Percentiles rank a stretch among this genome's conserved stretches.
These are phyloP conservation scores for Circinella umbellata DNA, from an alignment of 371 early-diverging fungal species.

Conservation along the genomic window DNA sequence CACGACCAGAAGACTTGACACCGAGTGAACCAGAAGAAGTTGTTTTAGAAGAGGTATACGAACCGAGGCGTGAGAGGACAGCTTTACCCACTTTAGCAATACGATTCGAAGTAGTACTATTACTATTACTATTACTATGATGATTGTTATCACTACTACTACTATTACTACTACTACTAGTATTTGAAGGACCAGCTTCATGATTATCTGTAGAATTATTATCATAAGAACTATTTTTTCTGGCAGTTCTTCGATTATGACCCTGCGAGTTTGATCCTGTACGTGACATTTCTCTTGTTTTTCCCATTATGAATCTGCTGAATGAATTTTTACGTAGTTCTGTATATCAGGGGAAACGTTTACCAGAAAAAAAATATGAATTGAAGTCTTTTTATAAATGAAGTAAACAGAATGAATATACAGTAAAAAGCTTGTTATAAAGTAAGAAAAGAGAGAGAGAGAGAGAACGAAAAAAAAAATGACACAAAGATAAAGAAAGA, in stretches of 20 bases:
- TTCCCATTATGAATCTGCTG: neutral
- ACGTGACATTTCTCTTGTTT: neutral
- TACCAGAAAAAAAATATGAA: no score
- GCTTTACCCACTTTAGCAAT: neutral
- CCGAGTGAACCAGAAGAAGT: neutral
- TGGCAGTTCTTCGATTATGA: neutral
- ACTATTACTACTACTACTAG: neutral
- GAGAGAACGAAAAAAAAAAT: neutral
- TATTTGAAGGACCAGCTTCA: neutral
- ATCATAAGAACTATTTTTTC: neutral
- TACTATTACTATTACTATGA: neutral
- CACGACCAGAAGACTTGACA: neutral
- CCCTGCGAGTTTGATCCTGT: neutral
- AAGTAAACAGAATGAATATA: neutral
- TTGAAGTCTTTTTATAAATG: neutral
- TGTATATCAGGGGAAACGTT: no score
- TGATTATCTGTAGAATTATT: neutral
- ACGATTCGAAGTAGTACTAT: neutral
- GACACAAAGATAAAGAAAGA: conserved; percentile 4
- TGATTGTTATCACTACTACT: neutral
- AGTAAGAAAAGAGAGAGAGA: neutral
- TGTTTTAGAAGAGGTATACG: neutral
- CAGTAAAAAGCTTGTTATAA: no score
- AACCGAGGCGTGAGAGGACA: neutral
- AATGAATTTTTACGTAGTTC: no score